Conservation (phyloP, 2,329 filamentous ascomycete species). For the Aspergillus awamori region DNA sequence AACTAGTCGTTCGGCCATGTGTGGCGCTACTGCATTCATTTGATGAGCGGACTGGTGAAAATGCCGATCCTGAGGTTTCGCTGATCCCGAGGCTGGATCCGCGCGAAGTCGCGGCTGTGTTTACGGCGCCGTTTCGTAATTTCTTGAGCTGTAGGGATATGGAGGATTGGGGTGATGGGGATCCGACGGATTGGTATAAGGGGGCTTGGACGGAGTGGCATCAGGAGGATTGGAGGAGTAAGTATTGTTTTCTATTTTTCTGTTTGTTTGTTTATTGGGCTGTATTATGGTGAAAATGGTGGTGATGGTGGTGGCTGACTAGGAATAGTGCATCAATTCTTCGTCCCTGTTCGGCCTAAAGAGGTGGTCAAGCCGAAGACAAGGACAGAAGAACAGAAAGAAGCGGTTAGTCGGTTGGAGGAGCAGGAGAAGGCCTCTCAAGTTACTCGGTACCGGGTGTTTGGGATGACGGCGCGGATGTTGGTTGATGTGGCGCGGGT, state of each 20-base stretch:
- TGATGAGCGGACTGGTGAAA: slow-evolving; percentile 45
- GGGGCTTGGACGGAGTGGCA: slow-evolving; percentile 82
- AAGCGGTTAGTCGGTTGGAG: slow-evolving; percentile 44
- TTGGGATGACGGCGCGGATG: slow-evolving; percentile 92
- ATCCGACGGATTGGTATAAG: slow-evolving; percentile 74
- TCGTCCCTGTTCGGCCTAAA: slow-evolving; percentile 76
- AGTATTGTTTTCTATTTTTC: slow-evolving; percentile 19
- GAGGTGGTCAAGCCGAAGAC: slow-evolving; percentile 63
- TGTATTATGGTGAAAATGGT: too few relatives aligned
- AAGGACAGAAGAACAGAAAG: slow-evolving; percentile 47
- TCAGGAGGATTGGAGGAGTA: slow-evolving; percentile 70
- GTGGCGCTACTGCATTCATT: slow-evolving; percentile 75
- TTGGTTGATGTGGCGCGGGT: slow-evolving; percentile 84
- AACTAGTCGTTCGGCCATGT: slow-evolving; percentile 73
- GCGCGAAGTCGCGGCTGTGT: slow-evolving; percentile 89
- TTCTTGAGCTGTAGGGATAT: slow-evolving; percentile 70
- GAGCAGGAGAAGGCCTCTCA: slow-evolving; percentile 51
- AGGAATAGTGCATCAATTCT: slow-evolving; percentile 78
- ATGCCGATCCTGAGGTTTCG: slow-evolving; percentile 64
- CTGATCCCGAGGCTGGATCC: slow-evolving; percentile 82
- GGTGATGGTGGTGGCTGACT: neutral
- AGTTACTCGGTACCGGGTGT: slow-evolving; percentile 73
- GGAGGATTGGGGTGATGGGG: slow-evolving; percentile 38
- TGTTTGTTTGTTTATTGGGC: neutral
- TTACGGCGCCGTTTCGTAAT: slow-evolving; percentile 83